Evolutionary conservation across 2,329 filamentous ascomycete species (phyloP).

Genomic region (Dothideomycetes sp.): DNA sequence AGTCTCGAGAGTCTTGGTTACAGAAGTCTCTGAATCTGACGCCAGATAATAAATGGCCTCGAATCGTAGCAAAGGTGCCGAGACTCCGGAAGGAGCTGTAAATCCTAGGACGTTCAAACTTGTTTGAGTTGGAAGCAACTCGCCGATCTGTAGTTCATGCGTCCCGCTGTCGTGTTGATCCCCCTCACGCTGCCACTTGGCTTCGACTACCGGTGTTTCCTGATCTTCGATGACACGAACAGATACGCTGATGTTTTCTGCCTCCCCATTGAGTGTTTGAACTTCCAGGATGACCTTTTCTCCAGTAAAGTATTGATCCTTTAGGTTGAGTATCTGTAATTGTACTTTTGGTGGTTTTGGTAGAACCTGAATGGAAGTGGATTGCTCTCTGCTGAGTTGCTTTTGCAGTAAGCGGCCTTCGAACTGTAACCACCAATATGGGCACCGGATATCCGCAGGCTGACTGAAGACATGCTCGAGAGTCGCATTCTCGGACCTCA

Average conservation of each 20-base stretch:
- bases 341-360: slow-evolving; percentile 90
- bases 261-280: slow-evolving; percentile 71
- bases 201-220: slow-evolving; percentile 1
- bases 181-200: slow-evolving; percentile 25
- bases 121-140: background rate
- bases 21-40: slow-evolving; percentile 70
- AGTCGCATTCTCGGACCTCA: slow-evolving; percentile 58
- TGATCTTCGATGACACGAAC: slow-evolving; percentile 30
- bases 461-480: slow-evolving; percentile 54
- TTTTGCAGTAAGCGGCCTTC: slow-evolving; percentile 28
- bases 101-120: slow-evolving; percentile 29
- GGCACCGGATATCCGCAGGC: slow-evolving; percentile 1
- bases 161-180: slow-evolving; percentile 14
- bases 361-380: slow-evolving; percentile 58
- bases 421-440: slow-evolving; percentile 21
- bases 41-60: slow-evolving; percentile 71
- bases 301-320: slow-evolving; percentile 73
- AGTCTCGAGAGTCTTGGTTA: slow-evolving; percentile 62
- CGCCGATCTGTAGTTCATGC: background rate
- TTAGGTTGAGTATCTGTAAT: slow-evolving; percentile 54
- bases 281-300: slow-evolving; percentile 63
- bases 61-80: slow-evolving; percentile 39
- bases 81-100: slow-evolving; percentile 43
- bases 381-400: slow-evolving; percentile 38
- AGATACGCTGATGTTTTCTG: slow-evolving; percentile 45